Base-by-base conservation (phyloP, 306 rosid genomes). In the Biancaea sappan region DNA sequence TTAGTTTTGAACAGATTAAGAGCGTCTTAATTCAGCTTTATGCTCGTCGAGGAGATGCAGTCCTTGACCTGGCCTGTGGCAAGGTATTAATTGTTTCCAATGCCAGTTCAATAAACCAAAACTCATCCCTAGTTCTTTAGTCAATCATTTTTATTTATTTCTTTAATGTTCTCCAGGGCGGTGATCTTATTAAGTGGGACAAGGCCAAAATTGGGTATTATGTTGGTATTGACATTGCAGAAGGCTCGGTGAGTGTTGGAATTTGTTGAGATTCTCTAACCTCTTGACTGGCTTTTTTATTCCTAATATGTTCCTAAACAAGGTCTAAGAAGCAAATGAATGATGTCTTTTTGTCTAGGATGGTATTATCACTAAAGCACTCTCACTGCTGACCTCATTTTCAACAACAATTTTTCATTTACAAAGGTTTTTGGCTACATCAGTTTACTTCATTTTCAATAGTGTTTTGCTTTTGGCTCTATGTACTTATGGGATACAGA, bases 161-260 rank as follows among this genome's bases (percentile, higher is more conserved):
- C 38, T 72, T 48, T 63, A 58, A 28, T 76, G 64, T 56, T 75
- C 14, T 47, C 50, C 77, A 93, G 99, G 99, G 99, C 15, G 97
- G 99, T 57, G 99, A 94, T 83, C 97, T 94, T 63, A 92, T 94
- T 84, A 92, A 94, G 86, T 94, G 99, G 99, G 99, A 94, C 86
- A 94, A 94, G 79, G 96, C 99, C 31, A 94, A 85, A 82, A 51
- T 94, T 86, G 99, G 96, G 51, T 94, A 94, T 66, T 94, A 94
- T 76, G 99, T 94, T 81, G 99, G 99, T 44, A 81, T 94, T 78
- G 99, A 94, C 82, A 94, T 94, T 19, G 97, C 99, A 6, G 96
- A 92, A 59, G 99, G 99, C 71, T 94, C 99, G 0, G 99, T 90
- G 81, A 88, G 96, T 82, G 60, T 72, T 81, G 19, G 25, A 34